These are phyloP conservation scores for Senna tora DNA, from an alignment of 306 rosid genomes.

Conservation along the genomic window DNA sequence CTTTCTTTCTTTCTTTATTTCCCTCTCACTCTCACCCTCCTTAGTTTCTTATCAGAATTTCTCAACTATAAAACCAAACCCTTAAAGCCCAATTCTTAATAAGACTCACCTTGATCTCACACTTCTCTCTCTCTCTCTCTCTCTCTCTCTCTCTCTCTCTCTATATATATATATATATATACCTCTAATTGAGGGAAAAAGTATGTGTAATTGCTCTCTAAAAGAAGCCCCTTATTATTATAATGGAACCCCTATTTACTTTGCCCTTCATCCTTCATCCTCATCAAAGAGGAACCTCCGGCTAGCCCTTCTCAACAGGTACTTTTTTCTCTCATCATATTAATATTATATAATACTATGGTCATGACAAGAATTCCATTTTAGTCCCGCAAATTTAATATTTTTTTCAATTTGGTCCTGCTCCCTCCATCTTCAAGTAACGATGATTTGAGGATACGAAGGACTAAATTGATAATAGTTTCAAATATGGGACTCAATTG, in stretches of 20 bases:
- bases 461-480: no score
- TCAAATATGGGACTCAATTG: no score
- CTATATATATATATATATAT: no score
- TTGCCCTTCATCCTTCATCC: constrained; percentile 47
- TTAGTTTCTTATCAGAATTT: not conserved
- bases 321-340: not conserved
- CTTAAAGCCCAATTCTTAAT: constrained; percentile 38
- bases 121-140: constrained; percentile 26
- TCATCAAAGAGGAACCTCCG: constrained; percentile 51
- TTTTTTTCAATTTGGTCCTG: no score
- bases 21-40: not conserved
- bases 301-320: constrained; percentile 64
- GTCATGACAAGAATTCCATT: no score
- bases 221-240: constrained; percentile 40
- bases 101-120: constrained; percentile 40
- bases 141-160: not conserved
- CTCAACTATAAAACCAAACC: constrained; percentile 49
- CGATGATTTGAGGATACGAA: no score
- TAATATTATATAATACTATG: no score
- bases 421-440: no score
- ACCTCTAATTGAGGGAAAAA: not conserved
- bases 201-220: constrained; percentile 62
- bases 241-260: constrained; percentile 25
- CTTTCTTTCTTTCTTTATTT: not conserved
- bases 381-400: no score